These are phyloP conservation scores for Alternaria alternata DNA, from an alignment of 2,329 filamentous ascomycete species.

Conservation along the genomic window DNA sequence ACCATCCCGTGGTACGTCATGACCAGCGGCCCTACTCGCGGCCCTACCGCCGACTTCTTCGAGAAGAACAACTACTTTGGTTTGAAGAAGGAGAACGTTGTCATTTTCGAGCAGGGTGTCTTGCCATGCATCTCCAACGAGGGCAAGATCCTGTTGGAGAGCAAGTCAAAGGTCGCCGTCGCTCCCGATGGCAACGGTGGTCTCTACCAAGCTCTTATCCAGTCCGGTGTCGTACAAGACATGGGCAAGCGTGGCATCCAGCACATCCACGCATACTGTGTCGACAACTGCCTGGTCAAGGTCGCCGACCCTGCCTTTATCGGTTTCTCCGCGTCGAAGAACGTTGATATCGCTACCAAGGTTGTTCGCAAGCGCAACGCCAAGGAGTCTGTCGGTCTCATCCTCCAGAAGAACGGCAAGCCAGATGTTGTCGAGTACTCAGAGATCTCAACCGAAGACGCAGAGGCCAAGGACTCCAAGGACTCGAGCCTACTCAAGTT, in stretches of 20 bases:
- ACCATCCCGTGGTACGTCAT: conserved; percentile 98
- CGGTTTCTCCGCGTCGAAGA: conserved; percentile 85
- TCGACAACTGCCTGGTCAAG: conserved; percentile 98
- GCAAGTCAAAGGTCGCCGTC: conserved; percentile 88
- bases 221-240: conserved; percentile 81
- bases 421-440: conserved; percentile 99
- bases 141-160: conserved; percentile 94
- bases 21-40: conserved; percentile 94
- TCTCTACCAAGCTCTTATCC: conserved; percentile 89
- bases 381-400: conserved; percentile 93
- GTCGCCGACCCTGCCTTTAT: conserved; percentile 97
- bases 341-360: conserved; percentile 97
- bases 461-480: conserved; percentile 85
- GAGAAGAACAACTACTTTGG: conserved; percentile 90
- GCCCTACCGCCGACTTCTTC: conserved; percentile 94
- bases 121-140: conserved; percentile 97
- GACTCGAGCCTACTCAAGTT: conserved; percentile 87
- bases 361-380: conserved; percentile 98
- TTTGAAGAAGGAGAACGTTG: conserved; percentile 81
- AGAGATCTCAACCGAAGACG: conserved; percentile 89
- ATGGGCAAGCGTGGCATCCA: conserved; percentile 89
- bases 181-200: conserved; percentile 97
- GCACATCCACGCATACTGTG: conserved; percentile 97
- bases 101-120: conserved; percentile 96
- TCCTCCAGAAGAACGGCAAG: conserved; percentile 92